Evolutionary conservation across 108 stramenopile genomes (phyloP).

Genomic region (Poteriospumella lacustris): DNA sequence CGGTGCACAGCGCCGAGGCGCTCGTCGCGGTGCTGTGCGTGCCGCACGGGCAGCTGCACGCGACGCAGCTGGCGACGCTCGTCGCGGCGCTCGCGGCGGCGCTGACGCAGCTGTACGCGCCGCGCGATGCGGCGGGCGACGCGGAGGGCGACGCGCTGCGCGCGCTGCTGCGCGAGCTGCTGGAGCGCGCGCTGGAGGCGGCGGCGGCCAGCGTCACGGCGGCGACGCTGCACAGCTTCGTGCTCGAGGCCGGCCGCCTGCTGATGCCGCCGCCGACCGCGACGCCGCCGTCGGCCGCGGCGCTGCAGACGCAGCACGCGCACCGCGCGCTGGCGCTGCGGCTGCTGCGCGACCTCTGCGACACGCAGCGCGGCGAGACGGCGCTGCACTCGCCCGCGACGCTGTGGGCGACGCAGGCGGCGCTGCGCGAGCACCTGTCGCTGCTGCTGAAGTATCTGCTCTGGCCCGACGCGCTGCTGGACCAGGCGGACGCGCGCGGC

Average conservation of each 20-base stretch:
- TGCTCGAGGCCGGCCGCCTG: neutral
- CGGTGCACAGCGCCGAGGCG: slow-evolving; percentile 74
- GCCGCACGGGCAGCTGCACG: slow-evolving; percentile 73
- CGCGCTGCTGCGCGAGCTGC: neutral
- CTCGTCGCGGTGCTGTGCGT: slow-evolving; percentile 78
- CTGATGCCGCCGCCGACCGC: neutral
- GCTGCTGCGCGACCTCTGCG: neutral
- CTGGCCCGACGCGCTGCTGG: slow-evolving; percentile 79
- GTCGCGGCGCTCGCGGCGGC: slow-evolving; percentile 53
- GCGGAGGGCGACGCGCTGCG: neutral
- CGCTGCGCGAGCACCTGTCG: slow-evolving; percentile 76
- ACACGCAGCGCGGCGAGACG: slow-evolving; percentile 56
- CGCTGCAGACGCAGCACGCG: neutral
- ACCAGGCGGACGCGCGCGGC: slow-evolving; percentile 63
- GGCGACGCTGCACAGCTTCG: no score
- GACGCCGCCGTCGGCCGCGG: neutral
- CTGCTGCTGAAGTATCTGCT: slow-evolving; percentile 80
- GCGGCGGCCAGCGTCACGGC: no score
- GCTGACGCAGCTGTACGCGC: neutral
- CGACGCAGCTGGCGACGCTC: slow-evolving; percentile 59
- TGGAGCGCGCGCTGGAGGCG: neutral
- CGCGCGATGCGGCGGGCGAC: neutral
- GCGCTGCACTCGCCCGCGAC: slow-evolving; percentile 68
- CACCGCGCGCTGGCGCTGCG: neutral
- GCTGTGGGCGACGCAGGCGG: slow-evolving; percentile 64